Conservation (phyloP, 768 basidiomycete genomes). For the Leccinum fibrillosum region DNA sequence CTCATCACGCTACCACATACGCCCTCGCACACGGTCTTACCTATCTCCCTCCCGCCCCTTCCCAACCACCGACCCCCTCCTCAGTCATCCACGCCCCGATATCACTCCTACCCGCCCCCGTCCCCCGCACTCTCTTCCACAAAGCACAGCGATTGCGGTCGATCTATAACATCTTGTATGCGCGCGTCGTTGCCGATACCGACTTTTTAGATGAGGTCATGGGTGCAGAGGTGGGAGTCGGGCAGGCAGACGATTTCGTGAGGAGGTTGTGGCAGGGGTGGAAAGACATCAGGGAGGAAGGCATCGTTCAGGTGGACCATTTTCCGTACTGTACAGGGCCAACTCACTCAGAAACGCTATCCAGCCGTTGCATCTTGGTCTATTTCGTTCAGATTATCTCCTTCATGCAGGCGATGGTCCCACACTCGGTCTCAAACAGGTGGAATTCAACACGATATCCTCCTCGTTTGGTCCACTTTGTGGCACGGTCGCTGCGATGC, state of each 20-base stretch:
- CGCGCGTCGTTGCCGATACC: slow-evolving; percentile 74
- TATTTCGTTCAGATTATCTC: slow-evolving; percentile 95
- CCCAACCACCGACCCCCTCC: slow-evolving; percentile 49
- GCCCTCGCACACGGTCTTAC: slow-evolving; percentile 82
- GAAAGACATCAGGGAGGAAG: slow-evolving; percentile 69
- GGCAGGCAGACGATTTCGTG: slow-evolving; percentile 83
- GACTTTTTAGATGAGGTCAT: slow-evolving; percentile 81
- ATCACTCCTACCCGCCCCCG: slow-evolving; percentile 82
- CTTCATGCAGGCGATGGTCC: slow-evolving; percentile 53
- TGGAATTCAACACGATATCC: slow-evolving; percentile 98
- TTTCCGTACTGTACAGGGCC: background rate
- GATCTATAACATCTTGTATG: slow-evolving; percentile 82
- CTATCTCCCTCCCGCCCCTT: slow-evolving; percentile 62
- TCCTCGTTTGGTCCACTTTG: slow-evolving; percentile 85
- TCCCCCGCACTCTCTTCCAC: slow-evolving; percentile 71
- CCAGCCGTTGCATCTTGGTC: slow-evolving; percentile 80
- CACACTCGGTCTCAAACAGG: slow-evolving; percentile 69
- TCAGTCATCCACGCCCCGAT: slow-evolving; percentile 91
- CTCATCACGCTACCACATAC: slow-evolving; percentile 70
- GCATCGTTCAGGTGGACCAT: slow-evolving; percentile 47
- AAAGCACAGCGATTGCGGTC: slow-evolving; percentile 66
- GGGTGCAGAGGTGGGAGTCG: slow-evolving; percentile 74
- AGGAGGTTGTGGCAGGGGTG: slow-evolving; percentile 84
- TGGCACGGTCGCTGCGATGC: slow-evolving; percentile 62
- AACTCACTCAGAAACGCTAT: slow-evolving; percentile 4